A percentile compares a stretch with the other conserved stretches of the same genome.
These are phyloP conservation scores for Atkinsonella hypoxylon DNA, from an alignment of 2,329 filamentous ascomycete genomes.

Conservation along the genomic window DNA sequence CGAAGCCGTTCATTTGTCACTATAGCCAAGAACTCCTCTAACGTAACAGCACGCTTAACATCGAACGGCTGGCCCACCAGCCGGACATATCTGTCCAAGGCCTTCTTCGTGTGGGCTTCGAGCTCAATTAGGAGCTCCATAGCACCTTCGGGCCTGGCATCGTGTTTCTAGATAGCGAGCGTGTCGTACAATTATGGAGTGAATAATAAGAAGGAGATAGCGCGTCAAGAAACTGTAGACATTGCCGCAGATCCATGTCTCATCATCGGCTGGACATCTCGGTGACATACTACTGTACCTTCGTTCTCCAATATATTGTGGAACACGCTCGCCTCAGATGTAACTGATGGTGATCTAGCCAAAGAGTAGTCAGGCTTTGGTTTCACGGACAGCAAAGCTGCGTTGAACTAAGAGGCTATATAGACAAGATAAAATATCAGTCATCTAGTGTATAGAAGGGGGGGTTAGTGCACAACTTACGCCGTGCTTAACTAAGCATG, in stretches of 20 bases:
- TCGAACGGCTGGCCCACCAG: not conserved
- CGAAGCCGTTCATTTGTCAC: slow-evolving; percentile 2
- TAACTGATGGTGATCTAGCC: not conserved
- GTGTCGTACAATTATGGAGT: not conserved
- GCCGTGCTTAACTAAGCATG: not conserved
- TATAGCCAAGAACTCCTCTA: slow-evolving; percentile 1
- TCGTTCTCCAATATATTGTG: not conserved
- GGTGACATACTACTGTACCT: not conserved
- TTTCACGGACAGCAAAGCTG: not conserved
- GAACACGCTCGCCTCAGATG: not conserved
- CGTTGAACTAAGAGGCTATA: not conserved
- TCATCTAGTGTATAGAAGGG: not conserved
- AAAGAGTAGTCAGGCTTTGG: not conserved
- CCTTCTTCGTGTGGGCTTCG: not conserved
- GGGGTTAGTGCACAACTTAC: not conserved
- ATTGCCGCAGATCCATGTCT: not conserved
- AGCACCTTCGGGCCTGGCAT: not conserved
- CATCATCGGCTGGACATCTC: not conserved
- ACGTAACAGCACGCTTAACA: not conserved
- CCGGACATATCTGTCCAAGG: not conserved
- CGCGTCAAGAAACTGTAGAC: not conserved
- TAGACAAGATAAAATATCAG: not conserved
- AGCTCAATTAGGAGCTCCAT: not conserved
- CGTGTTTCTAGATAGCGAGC: not conserved
- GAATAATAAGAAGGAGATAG: not conserved